These are phyloP conservation scores for Salinomyces thailandicus DNA, from an alignment of 2,329 filamentous ascomycete genomes.

Conservation along the genomic window DNA sequence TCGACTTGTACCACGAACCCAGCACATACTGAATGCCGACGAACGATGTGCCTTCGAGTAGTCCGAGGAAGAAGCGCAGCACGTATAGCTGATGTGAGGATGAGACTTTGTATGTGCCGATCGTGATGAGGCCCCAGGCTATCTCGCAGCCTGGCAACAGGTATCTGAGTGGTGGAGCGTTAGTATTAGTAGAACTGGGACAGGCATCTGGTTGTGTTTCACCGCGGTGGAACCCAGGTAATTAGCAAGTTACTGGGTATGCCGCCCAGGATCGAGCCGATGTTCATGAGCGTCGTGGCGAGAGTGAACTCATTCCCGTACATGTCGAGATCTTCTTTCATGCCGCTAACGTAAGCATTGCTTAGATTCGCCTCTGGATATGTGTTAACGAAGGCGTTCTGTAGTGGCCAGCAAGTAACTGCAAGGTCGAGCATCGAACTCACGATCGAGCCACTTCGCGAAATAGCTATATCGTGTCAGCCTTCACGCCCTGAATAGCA, in stretches of 20 bases:
- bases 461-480: too few species aligned
- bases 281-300: neutral
- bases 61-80: neutral
- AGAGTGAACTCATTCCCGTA: neutral
- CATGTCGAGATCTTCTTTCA: neutral
- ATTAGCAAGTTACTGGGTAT: neutral
- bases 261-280: neutral
- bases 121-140: neutral
- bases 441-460: constrained; percentile 4
- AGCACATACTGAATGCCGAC: constrained; percentile 51
- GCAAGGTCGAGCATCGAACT: too few species aligned
- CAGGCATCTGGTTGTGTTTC: too few species aligned
- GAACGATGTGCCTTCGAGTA: constrained; percentile 11
- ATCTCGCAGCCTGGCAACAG: neutral
- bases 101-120: neutral
- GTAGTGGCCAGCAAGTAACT: too few species aligned
- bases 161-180: too few species aligned
- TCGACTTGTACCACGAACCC: constrained; percentile 50
- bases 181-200: too few species aligned
- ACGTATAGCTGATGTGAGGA: neutral
- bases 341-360: neutral
- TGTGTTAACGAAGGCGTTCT: too few species aligned
- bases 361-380: too few species aligned
- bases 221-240: neutral
- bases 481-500: too few species aligned